Conservation (phyloP, 257 asterid genomes). For the Catharanthus roseus region DNA sequence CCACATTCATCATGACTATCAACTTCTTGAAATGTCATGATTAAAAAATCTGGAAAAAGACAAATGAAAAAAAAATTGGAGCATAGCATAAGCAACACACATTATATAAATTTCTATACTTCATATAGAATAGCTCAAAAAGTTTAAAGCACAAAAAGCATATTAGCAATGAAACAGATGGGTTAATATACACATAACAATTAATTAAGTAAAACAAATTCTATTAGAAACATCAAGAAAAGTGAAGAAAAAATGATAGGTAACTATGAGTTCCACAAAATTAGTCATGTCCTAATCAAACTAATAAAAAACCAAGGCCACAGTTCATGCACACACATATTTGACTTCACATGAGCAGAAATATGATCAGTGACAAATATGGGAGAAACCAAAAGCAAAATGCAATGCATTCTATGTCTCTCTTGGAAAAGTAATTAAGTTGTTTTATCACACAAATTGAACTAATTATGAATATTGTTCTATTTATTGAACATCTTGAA, state of each 20-base stretch:
- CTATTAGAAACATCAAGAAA: constrained; percentile 1
- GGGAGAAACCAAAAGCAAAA: not conserved
- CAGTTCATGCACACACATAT: constrained; percentile 6
- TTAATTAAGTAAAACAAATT: not conserved
- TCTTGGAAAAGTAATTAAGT: not conserved
- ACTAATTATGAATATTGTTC: too few species aligned
- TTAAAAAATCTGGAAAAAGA: too few species aligned
- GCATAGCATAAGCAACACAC: too few species aligned
- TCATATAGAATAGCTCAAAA: too few species aligned
- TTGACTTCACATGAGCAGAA: constrained; percentile 20
- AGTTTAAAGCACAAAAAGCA: too few species aligned
- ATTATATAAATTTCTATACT: too few species aligned
- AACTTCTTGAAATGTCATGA: too few species aligned
- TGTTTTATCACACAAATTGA: too few species aligned
- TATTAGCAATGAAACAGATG: too few species aligned
- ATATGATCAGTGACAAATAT: constrained; percentile 6
- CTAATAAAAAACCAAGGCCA: constrained; percentile 3
- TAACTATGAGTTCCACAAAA: constrained; percentile 13
- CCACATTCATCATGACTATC: too few species aligned
- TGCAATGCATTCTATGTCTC: not conserved
- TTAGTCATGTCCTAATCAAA: constrained; percentile 10
- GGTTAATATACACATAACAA: not conserved
- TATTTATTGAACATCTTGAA: not conserved
- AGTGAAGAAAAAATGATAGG: not conserved
- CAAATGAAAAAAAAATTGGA: too few species aligned